Evolutionary conservation across 2,329 filamentous ascomycete species (phyloP).

Genomic region (Epichloe elymi): DNA sequence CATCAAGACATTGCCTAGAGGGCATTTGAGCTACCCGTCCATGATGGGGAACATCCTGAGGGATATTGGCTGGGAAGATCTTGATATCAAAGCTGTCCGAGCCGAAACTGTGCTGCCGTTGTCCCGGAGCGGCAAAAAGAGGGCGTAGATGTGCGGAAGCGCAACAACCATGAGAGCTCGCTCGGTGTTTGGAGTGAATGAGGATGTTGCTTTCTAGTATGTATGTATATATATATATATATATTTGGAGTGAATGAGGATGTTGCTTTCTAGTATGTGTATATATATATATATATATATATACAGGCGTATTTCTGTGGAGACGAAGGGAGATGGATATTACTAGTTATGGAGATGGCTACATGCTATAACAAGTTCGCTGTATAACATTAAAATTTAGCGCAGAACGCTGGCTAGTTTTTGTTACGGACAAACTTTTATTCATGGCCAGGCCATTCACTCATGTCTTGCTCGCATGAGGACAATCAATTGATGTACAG

Average conservation of each 20-base stretch:
- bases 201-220: neutral
- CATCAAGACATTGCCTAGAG: slow-evolving; percentile 50
- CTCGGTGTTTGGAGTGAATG: neutral
- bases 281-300: neutral
- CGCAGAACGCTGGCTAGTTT: neutral
- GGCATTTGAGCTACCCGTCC: slow-evolving; percentile 58
- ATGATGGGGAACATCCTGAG: slow-evolving; percentile 53
- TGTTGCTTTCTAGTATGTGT: neutral
- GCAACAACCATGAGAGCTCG: neutral
- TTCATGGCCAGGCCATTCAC: neutral
- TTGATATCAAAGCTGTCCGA: slow-evolving; percentile 27
- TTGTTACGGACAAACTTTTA: neutral
- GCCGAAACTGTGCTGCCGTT: slow-evolving; percentile 9
- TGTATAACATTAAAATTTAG: neutral
- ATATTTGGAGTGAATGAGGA: neutral
- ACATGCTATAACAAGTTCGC: neutral
- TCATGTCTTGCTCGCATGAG: neutral
- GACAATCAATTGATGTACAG: too few relatives aligned
- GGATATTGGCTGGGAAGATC: slow-evolving; percentile 57
- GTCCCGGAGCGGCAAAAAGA: slow-evolving; percentile 3
- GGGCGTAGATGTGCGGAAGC: neutral
- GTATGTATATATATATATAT: neutral
- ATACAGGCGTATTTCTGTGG: neutral
- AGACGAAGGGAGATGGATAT: neutral
- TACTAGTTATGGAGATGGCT: neutral